Base-by-base conservation (phyloP, 164 flowering plant species). In the Kingdonia uniflora region DNA sequence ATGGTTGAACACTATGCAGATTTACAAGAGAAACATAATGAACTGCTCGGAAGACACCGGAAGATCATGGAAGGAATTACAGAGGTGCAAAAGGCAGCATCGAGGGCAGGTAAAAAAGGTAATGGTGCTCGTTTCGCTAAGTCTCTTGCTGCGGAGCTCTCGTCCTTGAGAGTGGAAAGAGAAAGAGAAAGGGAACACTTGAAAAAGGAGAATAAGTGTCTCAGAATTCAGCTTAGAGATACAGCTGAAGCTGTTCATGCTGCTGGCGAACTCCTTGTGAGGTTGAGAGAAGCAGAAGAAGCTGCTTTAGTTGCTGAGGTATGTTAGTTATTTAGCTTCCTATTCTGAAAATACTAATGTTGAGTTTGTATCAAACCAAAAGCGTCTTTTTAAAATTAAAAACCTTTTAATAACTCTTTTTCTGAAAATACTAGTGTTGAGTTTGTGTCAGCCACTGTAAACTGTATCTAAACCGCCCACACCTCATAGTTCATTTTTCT, bases 241-340 rank as follows among this genome's bases (percentile, higher is more conserved):
- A 94, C 99, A 50, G 95, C 96, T 35, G 99, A 94, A 72, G 97
- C 97, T 62, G 95, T 94, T 52, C 99, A 81, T 67, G 95, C 99
- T 66, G 99, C 97, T 41, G 99, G 97, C 19, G 97, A 87, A 63
- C 78, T 94, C 11, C 96, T 94, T 52, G 95, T 79, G 19, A 69
- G 99, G 66, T 69, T 94, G 59, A 77, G 81, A 72, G 97, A 94
- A 76, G 91, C 97, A 14, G 97, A 89, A 61, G 82, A 75, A 49
- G 74, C 86, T 45, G 83, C 78, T 21, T 67, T 83, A 25, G 62
- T 67, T 49, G 74, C 90, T 42, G 96, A 92, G 95, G 99, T 85
- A 73, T 57, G 58, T 54, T n/a, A n/a, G n/a, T n/a, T n/a, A n/a
- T n/a, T n/a, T n/a, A n/a, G n/a, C n/a, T n/a, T n/a, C n/a, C n/a